A percentile compares a stretch with the other conserved stretches of the same genome.
These are phyloP conservation scores for Alliaria petiolata DNA, from an alignment of 345 rosid genomes.

Conservation along the genomic window DNA sequence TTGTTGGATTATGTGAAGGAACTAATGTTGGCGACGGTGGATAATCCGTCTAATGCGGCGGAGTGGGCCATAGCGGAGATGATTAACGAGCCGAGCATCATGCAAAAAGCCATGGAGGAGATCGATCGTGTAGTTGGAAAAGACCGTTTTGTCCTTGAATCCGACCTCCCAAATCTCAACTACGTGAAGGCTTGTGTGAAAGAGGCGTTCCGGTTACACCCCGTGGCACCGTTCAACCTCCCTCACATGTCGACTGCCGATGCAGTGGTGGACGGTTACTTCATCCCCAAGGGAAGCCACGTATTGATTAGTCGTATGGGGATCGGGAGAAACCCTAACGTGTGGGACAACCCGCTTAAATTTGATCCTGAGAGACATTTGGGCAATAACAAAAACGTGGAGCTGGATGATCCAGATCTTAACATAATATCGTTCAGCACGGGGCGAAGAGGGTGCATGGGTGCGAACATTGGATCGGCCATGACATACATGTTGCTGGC, in stretches of 20 bases:
- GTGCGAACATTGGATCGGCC: constrained; percentile 35
- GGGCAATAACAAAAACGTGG: not conserved
- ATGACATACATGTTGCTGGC: constrained; percentile 53
- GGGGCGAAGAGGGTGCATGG: constrained; percentile 52
- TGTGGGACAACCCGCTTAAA: constrained; percentile 46
- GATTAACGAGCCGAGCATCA: constrained; percentile 43
- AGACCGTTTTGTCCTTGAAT: constrained; percentile 47
- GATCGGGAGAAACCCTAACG: constrained; percentile 44
- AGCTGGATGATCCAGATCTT: constrained; percentile 31
- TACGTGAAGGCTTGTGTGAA: constrained; percentile 49
- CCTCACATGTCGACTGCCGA: constrained; percentile 42
- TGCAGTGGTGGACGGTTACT: constrained; percentile 33
- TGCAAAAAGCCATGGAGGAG: constrained; percentile 42
- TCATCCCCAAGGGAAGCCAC: constrained; percentile 58
- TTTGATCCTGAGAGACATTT: constrained; percentile 51
- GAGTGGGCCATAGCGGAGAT: constrained; percentile 62
- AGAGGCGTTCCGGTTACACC: constrained; percentile 57
- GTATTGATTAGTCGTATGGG: constrained; percentile 38
- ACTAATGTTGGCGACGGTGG: constrained; percentile 46
- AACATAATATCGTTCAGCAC: constrained; percentile 43
- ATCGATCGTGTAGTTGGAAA: constrained; percentile 45
- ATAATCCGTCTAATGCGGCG: constrained; percentile 53
- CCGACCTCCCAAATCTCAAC: constrained; percentile 41
- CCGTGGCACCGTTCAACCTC: constrained; percentile 38
- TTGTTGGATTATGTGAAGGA: constrained; percentile 35